Evolutionary conservation across 352 stramenopile species (phyloP), one percentile per base, ranked within the genome.

Genomic region (Globisporangium okanoganense): DNA sequence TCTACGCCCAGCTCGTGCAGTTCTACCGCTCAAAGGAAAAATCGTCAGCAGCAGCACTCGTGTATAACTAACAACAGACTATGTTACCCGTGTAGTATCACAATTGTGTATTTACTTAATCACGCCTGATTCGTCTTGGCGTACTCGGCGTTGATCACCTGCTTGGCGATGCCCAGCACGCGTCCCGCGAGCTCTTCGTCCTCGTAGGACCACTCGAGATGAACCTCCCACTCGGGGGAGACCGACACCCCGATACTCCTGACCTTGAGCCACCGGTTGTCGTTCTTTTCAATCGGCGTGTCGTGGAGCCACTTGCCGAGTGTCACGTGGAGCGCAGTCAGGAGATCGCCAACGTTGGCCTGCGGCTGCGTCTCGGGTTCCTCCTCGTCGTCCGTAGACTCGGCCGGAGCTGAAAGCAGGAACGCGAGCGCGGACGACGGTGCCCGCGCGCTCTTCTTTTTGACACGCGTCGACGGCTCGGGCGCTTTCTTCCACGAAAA

Each of bases 131-230:
- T 31, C 25, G 18, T 64, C 41, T 78, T 80, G 24, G 76, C 71
- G 65, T 88, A 94, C 60, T 92, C 83, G 16, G 69, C 44, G 43
- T 82, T 65, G 44, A 96, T 65, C 29, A 92, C 79, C 52, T 93
- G 82, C 61, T 96, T 92, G 8, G 85, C 80, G 64, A 96, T 92
- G 2, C 85, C 85, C 27, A 94, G 63, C 4, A 94, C 74, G 13
- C 87, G 76, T n/a, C 85, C 86, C 22, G 87, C 87, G 10, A 96
- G 65, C 55, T 87, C 80, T 71, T 94, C 83, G 49, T 96, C 87
- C 38, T 94, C 85, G 49, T 87, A 92, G 43, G 79, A 75, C 87
- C 87, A 96, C 67, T 92, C 81, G 36, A 96, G 70, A 56, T 90
- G 81, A 9, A 90, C 77, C 72, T 89, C 78, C 87, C 87, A 95